Evolutionary conservation across 495 filamentous ascomycete species (phyloP), one percentile per base, ranked within the genome.

Genomic region (Penicillium diatomitis): DNA sequence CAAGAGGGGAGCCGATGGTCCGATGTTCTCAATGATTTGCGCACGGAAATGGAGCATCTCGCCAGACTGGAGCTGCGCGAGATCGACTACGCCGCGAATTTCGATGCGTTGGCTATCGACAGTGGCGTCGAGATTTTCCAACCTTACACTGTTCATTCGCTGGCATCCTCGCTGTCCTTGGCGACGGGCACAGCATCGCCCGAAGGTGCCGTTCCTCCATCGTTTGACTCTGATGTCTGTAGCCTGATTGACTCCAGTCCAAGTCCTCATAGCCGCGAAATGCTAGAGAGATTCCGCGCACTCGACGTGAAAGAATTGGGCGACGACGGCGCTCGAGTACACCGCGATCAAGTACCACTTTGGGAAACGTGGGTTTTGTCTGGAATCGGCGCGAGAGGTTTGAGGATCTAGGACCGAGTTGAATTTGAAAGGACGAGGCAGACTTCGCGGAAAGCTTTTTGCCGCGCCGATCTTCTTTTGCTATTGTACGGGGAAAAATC

Each of bases 321-420:
- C 4, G 84, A 87, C 51, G 72, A 84, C 51, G 82, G 81, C 1
- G 42, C 66, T 0, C 46, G 50, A 36, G 80, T 85, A 2, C 64
- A 54, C n/a, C 69, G 73, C 38, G 55, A 67, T 3, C 75, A 84
- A 54, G 67, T 76, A 42, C 73, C 75, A 48, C 59, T 77, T 46
- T 87, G 83, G 83, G 78, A 85, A 63, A 70, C 74, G 40, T 87
- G 83, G 84, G 81, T 75, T n/a, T 54, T 73, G 28, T 53, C 67
- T n/a, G 54, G 56, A 44, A 32, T 38, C 41, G 53, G 11, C 30
- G 43, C 4, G 28, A 12, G 39, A 36, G 7, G 44, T 41, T 44
- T 20, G 20, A 20, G 20, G 20, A 20, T 20, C 20, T 20, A 20
- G 20, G 20, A 20, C 20, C 20, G 20, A 2, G 20, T 20, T 20